Percentiles rank a stretch among this genome's conserved stretches.
These are phyloP conservation scores for Lophium mytilinum DNA, from an alignment of 495 filamentous ascomycete species.

Conservation along the genomic window DNA sequence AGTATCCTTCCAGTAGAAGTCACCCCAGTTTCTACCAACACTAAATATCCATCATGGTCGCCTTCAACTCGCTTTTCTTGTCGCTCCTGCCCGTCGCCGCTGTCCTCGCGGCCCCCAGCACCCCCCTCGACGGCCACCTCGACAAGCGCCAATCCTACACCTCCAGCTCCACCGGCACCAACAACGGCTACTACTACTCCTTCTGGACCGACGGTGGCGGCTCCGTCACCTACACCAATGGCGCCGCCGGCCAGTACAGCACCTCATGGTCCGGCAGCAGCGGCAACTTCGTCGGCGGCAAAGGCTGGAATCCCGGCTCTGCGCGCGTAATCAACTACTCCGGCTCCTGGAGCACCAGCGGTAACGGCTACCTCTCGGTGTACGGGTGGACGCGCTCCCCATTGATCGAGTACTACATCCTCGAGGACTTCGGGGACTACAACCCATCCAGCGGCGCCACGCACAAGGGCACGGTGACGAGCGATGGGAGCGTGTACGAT, in stretches of 20 bases:
- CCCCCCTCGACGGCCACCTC: too few relatives aligned
- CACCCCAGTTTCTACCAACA: too few relatives aligned
- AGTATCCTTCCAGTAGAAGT: too few relatives aligned
- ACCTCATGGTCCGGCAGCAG: constrained; percentile 43
- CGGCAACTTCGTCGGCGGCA: constrained; percentile 56
- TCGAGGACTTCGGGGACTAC: constrained; percentile 51
- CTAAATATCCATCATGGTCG: too few relatives aligned
- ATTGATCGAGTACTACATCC: constrained; percentile 57
- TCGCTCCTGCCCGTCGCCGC: too few relatives aligned
- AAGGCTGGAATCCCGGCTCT: constrained; percentile 28
- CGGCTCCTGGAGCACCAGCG: constrained; percentile 47
- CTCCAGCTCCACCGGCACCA: constrained; percentile 42
- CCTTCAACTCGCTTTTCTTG: too few relatives aligned
- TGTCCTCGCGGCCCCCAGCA: too few relatives aligned
- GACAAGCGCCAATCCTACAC: constrained; percentile 4
- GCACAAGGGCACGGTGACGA: constrained; percentile 11
- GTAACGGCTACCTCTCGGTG: constrained; percentile 53
- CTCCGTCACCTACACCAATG: constrained; percentile 51
- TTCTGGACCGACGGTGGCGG: constrained; percentile 54
- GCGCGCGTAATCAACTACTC: constrained; percentile 41
- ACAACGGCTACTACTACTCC: constrained; percentile 54
- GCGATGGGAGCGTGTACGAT: constrained; percentile 26
- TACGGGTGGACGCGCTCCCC: constrained; percentile 58
- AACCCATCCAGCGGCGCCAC: constrained; percentile 39
- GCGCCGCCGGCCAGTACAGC: constrained; percentile 46